Evolutionary conservation across 768 basidiomycete genomes (phyloP).

Genomic region (Trichaptum fuscoviolaceum): DNA sequence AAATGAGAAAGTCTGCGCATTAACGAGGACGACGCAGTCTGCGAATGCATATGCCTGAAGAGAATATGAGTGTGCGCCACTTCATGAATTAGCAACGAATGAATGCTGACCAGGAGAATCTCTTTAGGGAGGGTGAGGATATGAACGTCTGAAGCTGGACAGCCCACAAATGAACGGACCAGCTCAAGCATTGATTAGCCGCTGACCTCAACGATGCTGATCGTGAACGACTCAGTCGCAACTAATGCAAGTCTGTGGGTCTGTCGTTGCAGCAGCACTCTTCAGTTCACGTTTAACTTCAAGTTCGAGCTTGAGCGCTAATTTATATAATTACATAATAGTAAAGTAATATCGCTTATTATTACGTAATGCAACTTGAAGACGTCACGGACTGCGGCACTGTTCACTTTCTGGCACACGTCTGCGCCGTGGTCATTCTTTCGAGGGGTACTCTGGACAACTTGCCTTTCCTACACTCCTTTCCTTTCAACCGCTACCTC

Average conservation of each 20-base stretch:
- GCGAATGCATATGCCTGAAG: conserved; percentile 67
- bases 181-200: conserved; percentile 40
- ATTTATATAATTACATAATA: neutral
- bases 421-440: neutral
- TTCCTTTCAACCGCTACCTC: conserved; percentile 26
- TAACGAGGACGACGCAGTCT: conserved; percentile 62
- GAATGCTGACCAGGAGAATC: conserved; percentile 52
- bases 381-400: neutral
- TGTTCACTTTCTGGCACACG: neutral
- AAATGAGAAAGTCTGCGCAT: conserved; percentile 62
- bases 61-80: conserved; percentile 9
- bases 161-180: conserved; percentile 39
- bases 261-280: neutral
- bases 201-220: neutral
- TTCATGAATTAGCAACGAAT: conserved; percentile 1
- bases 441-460: neutral
- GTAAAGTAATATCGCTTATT: too few species aligned
- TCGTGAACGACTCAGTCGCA: neutral
- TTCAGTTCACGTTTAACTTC: too few species aligned
- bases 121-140: conserved; percentile 52
- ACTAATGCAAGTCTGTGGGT: neutral
- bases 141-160: conserved; percentile 50
- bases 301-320: neutral
- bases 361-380: neutral
- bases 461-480: conserved; percentile 17